phyloP scores from a whole-genome alignment of 163 green algal genomes.

The Picocystis sp. region DNA sequence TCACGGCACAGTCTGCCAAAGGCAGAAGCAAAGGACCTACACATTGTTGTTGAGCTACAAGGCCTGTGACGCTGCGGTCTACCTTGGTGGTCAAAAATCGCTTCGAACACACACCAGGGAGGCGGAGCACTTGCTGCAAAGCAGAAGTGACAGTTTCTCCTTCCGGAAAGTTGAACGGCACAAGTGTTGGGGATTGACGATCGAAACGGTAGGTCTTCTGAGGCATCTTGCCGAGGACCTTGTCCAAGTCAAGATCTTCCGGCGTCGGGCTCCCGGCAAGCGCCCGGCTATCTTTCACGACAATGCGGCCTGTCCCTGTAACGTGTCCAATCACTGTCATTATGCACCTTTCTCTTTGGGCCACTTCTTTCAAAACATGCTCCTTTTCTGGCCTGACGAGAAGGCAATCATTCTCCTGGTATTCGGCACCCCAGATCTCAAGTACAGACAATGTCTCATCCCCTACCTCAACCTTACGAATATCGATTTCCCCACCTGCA shows the following conservation, averaged over 20 bases:
- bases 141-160: background rate
- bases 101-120: conserved; percentile 86
- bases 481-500: conserved; percentile 73
- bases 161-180: background rate
- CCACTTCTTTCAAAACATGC: background rate
- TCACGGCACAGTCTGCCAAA: conserved; percentile 77
- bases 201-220: conserved; percentile 82
- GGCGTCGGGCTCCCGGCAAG: background rate
- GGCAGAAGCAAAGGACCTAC: conserved; percentile 84
- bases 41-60: conserved; percentile 96
- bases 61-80: conserved; percentile 80
- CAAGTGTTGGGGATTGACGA: background rate
- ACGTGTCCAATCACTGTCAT: conserved; percentile 5
- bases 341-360: background rate
- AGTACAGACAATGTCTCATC: conserved; percentile 90
- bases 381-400: conserved; percentile 47
- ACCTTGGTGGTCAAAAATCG: conserved; percentile 98
- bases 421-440: conserved; percentile 97
- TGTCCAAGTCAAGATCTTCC: conserved; percentile 2
- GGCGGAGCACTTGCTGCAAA: conserved; percentile 43
- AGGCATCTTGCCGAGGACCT: conserved; percentile 87
- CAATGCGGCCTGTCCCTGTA: conserved; percentile 3
- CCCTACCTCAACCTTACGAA: conserved; percentile 71
- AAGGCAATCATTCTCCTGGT: conserved; percentile 94
- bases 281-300: background rate